Evolutionary conservation across 2,329 filamentous ascomycete genomes (phyloP), one percentile per base, ranked within the genome.

Genomic region (Neocatenulostroma microsporum): DNA sequence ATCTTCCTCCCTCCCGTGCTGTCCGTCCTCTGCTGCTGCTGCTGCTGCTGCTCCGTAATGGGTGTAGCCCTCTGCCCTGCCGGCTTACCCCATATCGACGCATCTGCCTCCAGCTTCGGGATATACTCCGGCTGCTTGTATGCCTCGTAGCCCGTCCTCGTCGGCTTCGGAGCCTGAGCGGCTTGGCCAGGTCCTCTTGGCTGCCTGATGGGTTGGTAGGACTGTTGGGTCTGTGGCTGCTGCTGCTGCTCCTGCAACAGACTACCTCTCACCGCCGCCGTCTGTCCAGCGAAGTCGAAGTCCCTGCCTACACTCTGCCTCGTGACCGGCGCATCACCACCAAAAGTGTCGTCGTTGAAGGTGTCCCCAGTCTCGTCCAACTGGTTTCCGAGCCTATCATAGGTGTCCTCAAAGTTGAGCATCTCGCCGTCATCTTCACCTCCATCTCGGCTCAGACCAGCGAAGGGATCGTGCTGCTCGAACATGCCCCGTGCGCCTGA

Each of bases 291-390:
- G 64, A 96, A 98, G 62, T 98, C 91, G 54, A 96, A 96, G 62
- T 98, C 89, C 60, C 84, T 93, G 56, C 88, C 88, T 41, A 91
- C 76, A 9, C 69, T 53, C 49, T 71, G 62, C 51, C 66, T 60
- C 21, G 63, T 63, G 35, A 60, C 69, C 20, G 69, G 65, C 23
- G 62, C 64, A 39, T 58, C 57, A 21, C 62, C 64, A 40, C 68
- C 72, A 39, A 98, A 98, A 2, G 91, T 98, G 58, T 96, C 91
- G 53, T 96, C 86, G 62, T 98, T 98, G 72, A 95, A 86, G 34
- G 76, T 86, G 68, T 98, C 91, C 55, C 89, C 84, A 14, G 84
- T 81, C 59, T 98, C 89, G 54, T 94, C 81, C 23, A 98, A 79
- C 61, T 84, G 79, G 56, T 94, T 84, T 39, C 87, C 91, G 26